Conservation (phyloP, 768 basidiomycete species). For the Mycena kentingensis region DNA sequence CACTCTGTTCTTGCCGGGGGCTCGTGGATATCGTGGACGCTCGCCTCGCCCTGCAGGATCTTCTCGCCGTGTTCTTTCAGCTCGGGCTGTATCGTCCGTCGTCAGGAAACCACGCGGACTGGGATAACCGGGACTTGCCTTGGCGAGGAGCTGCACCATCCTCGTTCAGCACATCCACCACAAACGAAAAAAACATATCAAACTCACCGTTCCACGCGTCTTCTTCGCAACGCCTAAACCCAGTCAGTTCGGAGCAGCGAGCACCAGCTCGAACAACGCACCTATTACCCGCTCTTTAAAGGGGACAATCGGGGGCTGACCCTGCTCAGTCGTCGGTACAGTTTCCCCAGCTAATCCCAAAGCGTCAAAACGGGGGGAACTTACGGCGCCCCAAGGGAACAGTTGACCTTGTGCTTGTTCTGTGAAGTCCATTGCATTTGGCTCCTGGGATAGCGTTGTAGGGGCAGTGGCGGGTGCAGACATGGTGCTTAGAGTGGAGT, state of each 20-base stretch:
- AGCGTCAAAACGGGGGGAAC: too few relatives aligned
- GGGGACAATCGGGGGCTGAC: constrained; percentile 37
- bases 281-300: constrained; percentile 66
- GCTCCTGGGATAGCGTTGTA: too few relatives aligned
- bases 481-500: too few relatives aligned
- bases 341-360: too few relatives aligned
- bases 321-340: too few relatives aligned
- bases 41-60: constrained; percentile 52
- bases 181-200: constrained; percentile 9
- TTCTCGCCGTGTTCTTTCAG: constrained; percentile 56
- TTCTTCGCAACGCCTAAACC: neutral
- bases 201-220: neutral
- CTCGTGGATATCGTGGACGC: constrained; percentile 31
- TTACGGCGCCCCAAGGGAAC: too few relatives aligned
- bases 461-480: too few relatives aligned
- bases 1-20: neutral
- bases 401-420: too few relatives aligned
- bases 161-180: neutral
- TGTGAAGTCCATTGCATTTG: too few relatives aligned
- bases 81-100: constrained; percentile 28
- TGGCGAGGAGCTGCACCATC: constrained; percentile 34
- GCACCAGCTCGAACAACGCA: constrained; percentile 25
- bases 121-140: constrained; percentile 24
- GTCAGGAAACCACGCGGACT: neutral
- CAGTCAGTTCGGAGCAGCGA: neutral